Base-by-base conservation (phyloP, 768 basidiomycete genomes). In the Tricholoma matsutake region DNA sequence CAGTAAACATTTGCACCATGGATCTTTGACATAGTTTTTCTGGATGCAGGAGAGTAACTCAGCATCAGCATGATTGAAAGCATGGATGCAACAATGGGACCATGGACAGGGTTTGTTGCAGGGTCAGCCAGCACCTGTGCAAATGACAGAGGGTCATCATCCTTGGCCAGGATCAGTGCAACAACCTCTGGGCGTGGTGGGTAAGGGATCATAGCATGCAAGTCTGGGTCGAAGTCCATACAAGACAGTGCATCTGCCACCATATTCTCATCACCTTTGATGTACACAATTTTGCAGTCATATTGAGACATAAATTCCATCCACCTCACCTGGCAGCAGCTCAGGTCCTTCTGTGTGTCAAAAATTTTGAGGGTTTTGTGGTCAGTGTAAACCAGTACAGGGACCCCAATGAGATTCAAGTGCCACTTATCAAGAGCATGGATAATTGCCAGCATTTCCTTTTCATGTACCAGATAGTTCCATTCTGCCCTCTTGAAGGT, bases 171-270 rank as follows among this genome's bases (percentile, higher is more conserved):
- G 14, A 51, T 7, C 2, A 51, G 11, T 14, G 47, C 47, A 11
- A 51, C 13, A 5, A 3, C 6, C 28, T 51, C 47, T 13, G 47
- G 47, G 6, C 28, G 13, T 13, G 47, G 47, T 29, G 47, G 47
- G 14, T 51, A 51, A 2, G 28, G 47, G 9, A 25, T 16, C 28
- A 25, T 51, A 28, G 28, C 47, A 28, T 29, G 47, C 25, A 51
- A 14, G 11, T 11, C 32, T 14, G 9, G 14, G 22, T 58, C 49
- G 16, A 62, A 28, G 4, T 28, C 25, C 8, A 7, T 51, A 14
- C 5, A 13, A 7, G 76, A 78, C 3, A 80, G 63, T 0, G 75
- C 70, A 58, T 80, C 74, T 0, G 76, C 72, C 2, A 67, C 69
- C 2, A 61, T 64, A 60, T 78, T 78, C 3, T 25, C 3, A 25